phyloP scores from a whole-genome alignment of 2,329 filamentous ascomycete genomes.

The Aspergillus glaucus region DNA sequence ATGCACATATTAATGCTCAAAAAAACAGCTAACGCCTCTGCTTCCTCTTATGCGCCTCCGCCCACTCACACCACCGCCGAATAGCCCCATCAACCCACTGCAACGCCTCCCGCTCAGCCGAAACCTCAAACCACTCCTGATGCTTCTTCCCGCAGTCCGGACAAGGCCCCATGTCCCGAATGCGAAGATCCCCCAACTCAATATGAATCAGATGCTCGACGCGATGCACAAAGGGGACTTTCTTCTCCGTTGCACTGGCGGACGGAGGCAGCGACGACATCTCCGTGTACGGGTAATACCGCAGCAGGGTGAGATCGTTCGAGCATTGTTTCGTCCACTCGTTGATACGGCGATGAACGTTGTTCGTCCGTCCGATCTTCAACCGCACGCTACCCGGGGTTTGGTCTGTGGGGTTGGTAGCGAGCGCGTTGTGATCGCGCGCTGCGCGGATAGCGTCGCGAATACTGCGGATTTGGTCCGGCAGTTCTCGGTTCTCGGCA shows the following conservation, averaged over 20 bases:
- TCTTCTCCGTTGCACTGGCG: constrained; percentile 42
- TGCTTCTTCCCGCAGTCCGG: constrained; percentile 76
- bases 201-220: constrained; percentile 88
- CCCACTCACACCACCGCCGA: constrained; percentile 81
- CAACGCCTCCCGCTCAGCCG: constrained; percentile 65
- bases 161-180: constrained; percentile 58
- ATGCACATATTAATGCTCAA: neutral
- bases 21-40: neutral
- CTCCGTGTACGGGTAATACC: constrained; percentile 75
- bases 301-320: constrained; percentile 77
- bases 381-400: constrained; percentile 57
- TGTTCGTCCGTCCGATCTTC: constrained; percentile 63
- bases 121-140: constrained; percentile 91
- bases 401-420: constrained; percentile 21
- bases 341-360: constrained; percentile 84
- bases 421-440: constrained; percentile 26
- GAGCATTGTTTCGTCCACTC: constrained; percentile 93
- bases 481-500: constrained; percentile 23
- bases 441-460: constrained; percentile 35
- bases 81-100: constrained; percentile 66
- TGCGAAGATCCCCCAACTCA: constrained; percentile 62
- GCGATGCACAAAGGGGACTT: constrained; percentile 77
- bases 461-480: constrained; percentile 21
- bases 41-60: constrained; percentile 41
- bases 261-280: constrained; percentile 14